Base-by-base conservation (phyloP, 495 filamentous ascomycete genomes). In the Penicillium flavigenum region DNA sequence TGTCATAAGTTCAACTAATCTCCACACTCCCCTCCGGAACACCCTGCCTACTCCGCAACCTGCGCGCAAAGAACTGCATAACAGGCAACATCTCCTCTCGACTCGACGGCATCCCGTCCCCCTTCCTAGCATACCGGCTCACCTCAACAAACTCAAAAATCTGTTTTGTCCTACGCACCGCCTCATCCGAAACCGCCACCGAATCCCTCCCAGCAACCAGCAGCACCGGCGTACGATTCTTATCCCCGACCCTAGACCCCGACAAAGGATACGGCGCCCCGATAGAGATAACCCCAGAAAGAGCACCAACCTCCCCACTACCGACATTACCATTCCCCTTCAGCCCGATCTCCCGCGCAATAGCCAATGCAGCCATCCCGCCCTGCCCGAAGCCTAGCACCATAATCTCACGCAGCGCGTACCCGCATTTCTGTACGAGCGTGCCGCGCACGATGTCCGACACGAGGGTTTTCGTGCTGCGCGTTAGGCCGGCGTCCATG, bases 331-430 rank as follows among this genome's bases (percentile, higher is more conserved):
- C 32, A 6, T 24, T 47, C 9, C 2, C 9, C n/a, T 29, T 47
- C 20, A 47, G 5, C n/a, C 60, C 66, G 19, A 77, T 26, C 43
- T 70, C 70, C 59, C 79, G 49, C 47, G 77, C 82, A 8, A 77
- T 75, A 62, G 83, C 83, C 53, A 97, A 68, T 16, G 85, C 91
- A 8, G 84, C 78, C 79, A 91, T 89, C 4, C 87, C 94, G 8
- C 94, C 93, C 71, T 98, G 94, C 4, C 90, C 92, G 56, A 88
- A 91, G 5, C 94, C 94, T 56, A 92, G 84, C 11, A 97, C 65
- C 61, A 96, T 62, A 9, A 98, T 82, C 63, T 92, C 87, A 20
- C 81, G 72, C 19, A 74, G 55, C 42, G 74, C 74, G 78, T 87
- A 98, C 9, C 88, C 89, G 61, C 88, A 96, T 62, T 83, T 86